A percentile compares a stretch with the other conserved stretches of the same genome.
phyloP scores from a whole-genome alignment of 2,329 filamentous ascomycete species.

The Aspergillus sp. region DNA sequence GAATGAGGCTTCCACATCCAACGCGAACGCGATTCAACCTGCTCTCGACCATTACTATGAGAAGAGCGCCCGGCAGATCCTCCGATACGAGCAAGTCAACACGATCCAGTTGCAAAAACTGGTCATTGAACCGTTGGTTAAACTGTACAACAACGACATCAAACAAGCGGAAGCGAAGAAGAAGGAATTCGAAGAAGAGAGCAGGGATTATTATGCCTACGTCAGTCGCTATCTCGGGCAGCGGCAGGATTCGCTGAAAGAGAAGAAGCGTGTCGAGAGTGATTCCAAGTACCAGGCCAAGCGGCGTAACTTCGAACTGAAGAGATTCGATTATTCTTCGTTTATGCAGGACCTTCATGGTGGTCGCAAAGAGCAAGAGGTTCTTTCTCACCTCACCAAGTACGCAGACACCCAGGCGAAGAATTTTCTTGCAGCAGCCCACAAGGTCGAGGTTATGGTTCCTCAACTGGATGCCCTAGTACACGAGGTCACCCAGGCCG shows the following conservation, averaged over 20 bases:
- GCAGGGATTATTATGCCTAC: slow-evolving; percentile 96
- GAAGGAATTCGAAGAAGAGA: slow-evolving; percentile 97
- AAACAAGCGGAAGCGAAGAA: slow-evolving; percentile 96
- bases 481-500: slow-evolving; percentile 80
- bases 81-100: slow-evolving; percentile 80
- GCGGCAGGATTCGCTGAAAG: slow-evolving; percentile 88
- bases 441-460: slow-evolving; percentile 77
- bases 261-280: slow-evolving; percentile 92
- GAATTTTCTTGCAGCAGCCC: slow-evolving; percentile 72
- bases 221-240: slow-evolving; percentile 94
- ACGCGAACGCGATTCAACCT: slow-evolving; percentile 93
- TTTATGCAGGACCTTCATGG: slow-evolving; percentile 99
- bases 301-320: slow-evolving; percentile 88
- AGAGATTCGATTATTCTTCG: slow-evolving; percentile 96
- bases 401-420: slow-evolving; percentile 87
- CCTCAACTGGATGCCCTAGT: slow-evolving; percentile 86
- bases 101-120: slow-evolving; percentile 78
- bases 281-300: slow-evolving; percentile 96
- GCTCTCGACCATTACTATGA: slow-evolving; percentile 98
- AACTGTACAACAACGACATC: slow-evolving; percentile 90
- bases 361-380: slow-evolving; percentile 95
- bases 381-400: slow-evolving; percentile 86
- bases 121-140: slow-evolving; percentile 88
- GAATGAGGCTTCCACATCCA: slow-evolving; percentile 79
- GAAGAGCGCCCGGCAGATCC: slow-evolving; percentile 86